Base-by-base conservation (phyloP, 1,284 basidiomycete genomes). In the Apiotrichum gamsii region DNA sequence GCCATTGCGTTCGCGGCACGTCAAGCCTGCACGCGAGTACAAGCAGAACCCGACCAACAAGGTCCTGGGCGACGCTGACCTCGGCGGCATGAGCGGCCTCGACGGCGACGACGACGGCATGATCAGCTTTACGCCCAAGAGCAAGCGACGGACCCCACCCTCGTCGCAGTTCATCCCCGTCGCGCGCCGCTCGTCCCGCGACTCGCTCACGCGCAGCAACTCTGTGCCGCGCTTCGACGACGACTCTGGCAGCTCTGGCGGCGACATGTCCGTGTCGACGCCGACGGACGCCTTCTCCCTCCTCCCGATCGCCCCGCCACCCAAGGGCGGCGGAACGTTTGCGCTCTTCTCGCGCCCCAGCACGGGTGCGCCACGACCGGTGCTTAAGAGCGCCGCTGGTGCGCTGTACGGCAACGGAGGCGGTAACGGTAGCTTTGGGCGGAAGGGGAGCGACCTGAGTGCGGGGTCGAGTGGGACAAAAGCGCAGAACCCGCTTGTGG, bases 71-170 rank as follows among this genome's bases (percentile, higher is more conserved):
- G 64, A 53, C 2, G 63, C 70, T 0, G 71, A 72, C 47, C 62
- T 72, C 14, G 70, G 68, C n/a, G 49, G 57, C 6, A 43, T 54
- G 21, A 34, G 45, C 46, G 49, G 57, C 29, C 24, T 37, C 2
- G 61, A 60, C n/a, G 41, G 38, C 3, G 52, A 60, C 31, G 62
- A 65, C 45, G 62, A 65, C 24, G 57, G 58, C 25, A 53, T 70
- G 20, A 52, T 89, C 56, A 84, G 80, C 24, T 55, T 53, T 36
- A 59, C 47, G 24, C 48, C 54, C 9, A 67, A 63, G 47, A 45
- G 39, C 16, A 80, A 79, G 60, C 74, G 76, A 61, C 72, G 54
- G 64, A 66, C 52, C n/a, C 68, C 70, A 6, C 71, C 75, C 20
- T 69, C 72, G 6, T 61, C 65, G n/a, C 53, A 57, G 39, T 66